Evolutionary conservation across 2,329 filamentous ascomycete genomes (phyloP).

Genomic region (Colletotrichum sp.): DNA sequence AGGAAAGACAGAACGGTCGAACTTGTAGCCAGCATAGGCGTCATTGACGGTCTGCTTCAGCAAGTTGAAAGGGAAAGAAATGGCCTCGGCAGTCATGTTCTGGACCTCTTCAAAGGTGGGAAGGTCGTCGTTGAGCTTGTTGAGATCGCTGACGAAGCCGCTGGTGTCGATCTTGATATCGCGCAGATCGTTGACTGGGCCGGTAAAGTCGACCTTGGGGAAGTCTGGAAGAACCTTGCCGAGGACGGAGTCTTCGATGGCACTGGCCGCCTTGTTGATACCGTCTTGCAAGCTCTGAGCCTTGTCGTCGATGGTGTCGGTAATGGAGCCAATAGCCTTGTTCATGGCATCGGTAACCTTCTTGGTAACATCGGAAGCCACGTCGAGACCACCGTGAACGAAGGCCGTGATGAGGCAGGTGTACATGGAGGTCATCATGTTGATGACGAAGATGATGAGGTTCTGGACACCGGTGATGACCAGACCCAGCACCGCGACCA

Average conservation of each 20-base stretch:
- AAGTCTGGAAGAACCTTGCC: conserved; percentile 51
- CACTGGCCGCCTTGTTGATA: conserved; percentile 53
- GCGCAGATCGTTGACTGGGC: conserved; percentile 69
- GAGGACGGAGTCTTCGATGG: conserved; percentile 50
- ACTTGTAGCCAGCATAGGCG: conserved; percentile 74
- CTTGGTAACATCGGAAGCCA: conserved; percentile 60
- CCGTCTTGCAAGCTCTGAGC: conserved; percentile 52
- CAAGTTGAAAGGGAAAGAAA: conserved; percentile 81
- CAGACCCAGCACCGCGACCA: conserved; percentile 80
- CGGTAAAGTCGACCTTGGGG: conserved; percentile 67
- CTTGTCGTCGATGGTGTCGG: conserved; percentile 63
- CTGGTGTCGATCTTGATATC: conserved; percentile 71
- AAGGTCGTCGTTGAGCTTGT: conserved; percentile 77
- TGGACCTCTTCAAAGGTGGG: conserved; percentile 85
- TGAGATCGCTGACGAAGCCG: conserved; percentile 71
- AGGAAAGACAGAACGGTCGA: conserved; percentile 80
- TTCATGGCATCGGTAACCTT: conserved; percentile 56
- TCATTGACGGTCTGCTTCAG: conserved; percentile 76
- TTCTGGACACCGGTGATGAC: conserved; percentile 84
- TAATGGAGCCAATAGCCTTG: conserved; percentile 58
- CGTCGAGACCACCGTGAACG: conserved; percentile 78
- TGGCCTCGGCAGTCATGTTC: conserved; percentile 77
- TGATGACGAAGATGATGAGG: conserved; percentile 90
- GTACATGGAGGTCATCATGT: conserved; percentile 89
- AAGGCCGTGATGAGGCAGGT: conserved; percentile 87